Base-by-base conservation (phyloP, 306 rosid species). In the Corylus avellana region DNA sequence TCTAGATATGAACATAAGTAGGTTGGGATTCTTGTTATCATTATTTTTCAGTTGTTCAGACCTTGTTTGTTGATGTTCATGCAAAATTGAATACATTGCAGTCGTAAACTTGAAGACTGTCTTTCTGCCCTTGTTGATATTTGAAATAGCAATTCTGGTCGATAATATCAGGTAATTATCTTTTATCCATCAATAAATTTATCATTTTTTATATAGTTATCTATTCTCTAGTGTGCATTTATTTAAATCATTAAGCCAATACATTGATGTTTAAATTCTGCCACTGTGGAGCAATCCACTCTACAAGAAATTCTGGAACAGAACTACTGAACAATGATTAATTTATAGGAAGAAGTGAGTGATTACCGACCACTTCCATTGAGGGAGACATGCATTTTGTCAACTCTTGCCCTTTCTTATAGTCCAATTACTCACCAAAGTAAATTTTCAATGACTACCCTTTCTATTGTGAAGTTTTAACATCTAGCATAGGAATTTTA, bases 21-120 rank as follows among this genome's bases (percentile, higher is more conserved):
- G 68, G 55, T 10, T 64, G 14, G 62, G 32, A 29, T 72, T 46
- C 70, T 75, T 78, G 44, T 73, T 42, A 49, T 44, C 18, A 25
- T 49, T 55, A 14, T 72, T 81, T 9, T 20, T 80, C 72, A 10
- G 46, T 25, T 76, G 35, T 70, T 55, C 25, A 35, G 22, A 46
- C 37, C 47, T 12, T 68, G 37, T 63, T 17, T 51, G 54, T 58
- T 79, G 66, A 55, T 64, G 39, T 70, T 81, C 22, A 25, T 73
- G 81, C 56, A 55, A 57, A 75, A 29, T 87, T 82, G 67, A 72
- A 74, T 78, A 66, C 78, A 79, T 29, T 86, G 91, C 94, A 95
- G 98, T 74, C 78, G 78, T 95, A 73, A 86, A 83, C 83, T 87
- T 95, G 87, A 95, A 90, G 94, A 85, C 91, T 77, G 97, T 89